These are phyloP conservation scores for Rusavskia elegans DNA, from an alignment of 495 filamentous ascomycete species.

Conservation along the genomic window DNA sequence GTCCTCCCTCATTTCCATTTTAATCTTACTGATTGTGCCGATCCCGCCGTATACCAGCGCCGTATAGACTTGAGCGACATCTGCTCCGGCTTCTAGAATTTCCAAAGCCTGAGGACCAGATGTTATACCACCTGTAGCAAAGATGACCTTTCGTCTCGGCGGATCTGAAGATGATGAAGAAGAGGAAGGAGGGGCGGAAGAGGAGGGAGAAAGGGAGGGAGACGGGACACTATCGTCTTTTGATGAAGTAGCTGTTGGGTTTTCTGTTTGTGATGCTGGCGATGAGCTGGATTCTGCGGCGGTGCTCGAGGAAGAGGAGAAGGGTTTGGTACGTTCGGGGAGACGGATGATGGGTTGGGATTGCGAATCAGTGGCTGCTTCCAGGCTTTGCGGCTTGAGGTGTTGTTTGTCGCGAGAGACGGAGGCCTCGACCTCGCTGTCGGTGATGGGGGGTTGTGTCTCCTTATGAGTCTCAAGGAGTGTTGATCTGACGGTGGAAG, in stretches of 20 bases:
- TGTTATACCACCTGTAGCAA: constrained; percentile 81
- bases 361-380: not conserved
- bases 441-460: not conserved
- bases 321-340: constrained; percentile 1
- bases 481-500: not conserved
- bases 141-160: constrained; percentile 56
- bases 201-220: not conserved
- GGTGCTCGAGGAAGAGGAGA: not conserved
- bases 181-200: not conserved
- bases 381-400: constrained; percentile 4
- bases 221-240: constrained; percentile 1
- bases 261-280: not conserved
- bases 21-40: constrained; percentile 73
- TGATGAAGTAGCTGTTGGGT: not conserved
- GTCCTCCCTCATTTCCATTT: constrained; percentile 61
- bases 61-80: constrained; percentile 69
- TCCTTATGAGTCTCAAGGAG: not conserved
- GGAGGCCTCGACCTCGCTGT: constrained; percentile 12
- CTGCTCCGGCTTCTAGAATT: constrained; percentile 70
- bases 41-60: constrained; percentile 72
- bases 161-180: not conserved
- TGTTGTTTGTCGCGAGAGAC: constrained; percentile 9
- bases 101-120: constrained; percentile 66
- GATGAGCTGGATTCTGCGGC: not conserved
- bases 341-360: constrained; percentile 8